Conservation (phyloP, 192 early-diverging fungal species). For the Coemansia sp. region DNA sequence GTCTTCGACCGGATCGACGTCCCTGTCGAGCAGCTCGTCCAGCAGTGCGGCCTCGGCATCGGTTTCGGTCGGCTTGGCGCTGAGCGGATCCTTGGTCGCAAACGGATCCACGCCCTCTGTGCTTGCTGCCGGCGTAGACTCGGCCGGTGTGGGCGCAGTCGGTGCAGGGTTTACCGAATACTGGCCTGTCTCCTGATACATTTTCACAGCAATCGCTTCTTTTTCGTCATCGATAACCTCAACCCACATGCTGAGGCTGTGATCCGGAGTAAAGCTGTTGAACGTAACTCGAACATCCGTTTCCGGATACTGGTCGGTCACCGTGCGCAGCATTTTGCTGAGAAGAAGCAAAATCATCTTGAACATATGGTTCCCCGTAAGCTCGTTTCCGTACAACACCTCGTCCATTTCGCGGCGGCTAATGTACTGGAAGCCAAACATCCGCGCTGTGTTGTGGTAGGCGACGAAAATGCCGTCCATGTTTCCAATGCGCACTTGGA, state of each 20-base stretch:
- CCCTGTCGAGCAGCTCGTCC: conserved; percentile 13
- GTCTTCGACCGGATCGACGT: conserved; percentile 34
- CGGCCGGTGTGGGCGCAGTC: background rate
- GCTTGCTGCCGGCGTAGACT: no score
- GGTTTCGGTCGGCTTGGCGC: background rate
- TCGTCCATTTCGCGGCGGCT: conserved; percentile 79
- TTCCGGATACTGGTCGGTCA: conserved; percentile 59
- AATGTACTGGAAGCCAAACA: conserved; percentile 96
- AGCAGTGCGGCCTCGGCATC: conserved; percentile 1
- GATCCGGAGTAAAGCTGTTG: conserved; percentile 25
- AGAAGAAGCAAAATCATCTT: conserved; percentile 61
- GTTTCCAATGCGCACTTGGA: conserved; percentile 88
- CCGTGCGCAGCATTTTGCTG: conserved; percentile 62
- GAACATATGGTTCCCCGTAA: conserved; percentile 73
- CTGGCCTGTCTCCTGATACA: conserved; percentile 32
- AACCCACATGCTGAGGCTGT: conserved; percentile 52
- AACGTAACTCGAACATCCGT: conserved; percentile 62
- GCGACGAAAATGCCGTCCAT: conserved; percentile 95
- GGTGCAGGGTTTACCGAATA: conserved; percentile 3
- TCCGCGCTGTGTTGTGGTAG: conserved; percentile 85
- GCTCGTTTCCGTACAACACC: conserved; percentile 67
- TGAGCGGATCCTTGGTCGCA: conserved; percentile 25
- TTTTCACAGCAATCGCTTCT: conserved; percentile 24
- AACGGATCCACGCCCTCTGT: conserved; percentile 13
- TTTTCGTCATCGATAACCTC: conserved; percentile 55